Base-by-base conservation (phyloP, 805 yeast species). In the Saccharomycopsis sp. region DNA sequence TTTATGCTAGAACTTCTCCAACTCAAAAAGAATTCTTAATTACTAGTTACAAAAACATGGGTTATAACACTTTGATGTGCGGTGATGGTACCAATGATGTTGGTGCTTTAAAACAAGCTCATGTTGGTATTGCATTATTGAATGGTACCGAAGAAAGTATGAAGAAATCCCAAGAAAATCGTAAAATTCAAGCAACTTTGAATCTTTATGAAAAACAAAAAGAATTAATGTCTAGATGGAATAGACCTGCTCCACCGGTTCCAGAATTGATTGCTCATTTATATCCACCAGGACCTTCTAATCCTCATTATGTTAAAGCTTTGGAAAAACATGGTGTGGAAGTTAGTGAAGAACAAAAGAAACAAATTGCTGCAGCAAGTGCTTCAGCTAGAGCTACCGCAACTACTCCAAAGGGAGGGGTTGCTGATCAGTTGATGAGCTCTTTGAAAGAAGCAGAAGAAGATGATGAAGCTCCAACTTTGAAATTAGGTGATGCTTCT, bases 31-130 rank as follows among this genome's bases (percentile, higher is more conserved):
- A 92, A 62, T 86, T 81, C 51, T 78, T 92, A 52, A 69, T 92
- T 54, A 79, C 77, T 47, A 73, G 87, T 29, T 73, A 85, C 59
- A 92, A 89, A 60, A 79, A 76, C 47, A 71, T 85, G 58, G 96
- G 96, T 20, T 92, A 89, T 63, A 81, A 76, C 56, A 92, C 97
- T 19, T 71, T 92, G 53, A 92, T 92, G 98, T 92, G 98, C 64
- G 98, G 98, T 69, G 98, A 92, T 64, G 98, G 98, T 63, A 92
- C 98, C n/a, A 92, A 92, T 58, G 98, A 92, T 68, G 98, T 92
- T 37, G 98, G 98, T 62, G 98, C 98, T 40, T 74, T 92, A 63
- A 92, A 92, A 61, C 97, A 92, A 66, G 97, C 98, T 2, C 95
- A 92, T 56, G 81, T 92, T 56, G 98, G 98, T 68, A 84, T 92